Evolutionary conservation across 257 asterid genomes (phyloP).

Genomic region (Solanum lycopersicoides): DNA sequence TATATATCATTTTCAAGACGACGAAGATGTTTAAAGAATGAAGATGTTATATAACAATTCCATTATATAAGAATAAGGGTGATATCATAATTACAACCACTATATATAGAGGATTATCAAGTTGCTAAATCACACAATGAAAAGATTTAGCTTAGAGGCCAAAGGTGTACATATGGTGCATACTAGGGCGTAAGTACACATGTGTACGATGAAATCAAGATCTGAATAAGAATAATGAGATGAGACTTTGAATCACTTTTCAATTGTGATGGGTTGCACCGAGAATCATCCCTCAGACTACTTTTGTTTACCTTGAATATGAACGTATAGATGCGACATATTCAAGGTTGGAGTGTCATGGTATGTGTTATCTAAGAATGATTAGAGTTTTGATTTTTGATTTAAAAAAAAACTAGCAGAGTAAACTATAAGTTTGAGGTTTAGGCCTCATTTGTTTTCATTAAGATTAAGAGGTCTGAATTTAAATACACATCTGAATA

Average conservation of each 20-base stretch:
- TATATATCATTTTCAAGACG: background rate
- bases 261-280: background rate
- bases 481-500: too few species aligned
- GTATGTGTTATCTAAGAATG: background rate
- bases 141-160: background rate
- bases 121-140: background rate
- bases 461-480: too few species aligned
- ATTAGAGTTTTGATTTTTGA: too few species aligned
- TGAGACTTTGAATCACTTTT: background rate
- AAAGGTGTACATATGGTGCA: background rate
- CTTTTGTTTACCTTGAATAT: background rate
- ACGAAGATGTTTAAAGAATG: too few species aligned
- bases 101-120: too few species aligned
- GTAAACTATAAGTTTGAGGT: too few species aligned
- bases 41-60: too few species aligned
- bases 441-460: too few species aligned
- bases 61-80: too few species aligned
- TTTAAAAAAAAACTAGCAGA: too few species aligned
- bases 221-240: background rate
- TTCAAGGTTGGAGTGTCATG: background rate
- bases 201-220: background rate
- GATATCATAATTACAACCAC: too few species aligned
- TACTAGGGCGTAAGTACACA: background rate
- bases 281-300: background rate
- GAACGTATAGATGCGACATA: background rate